These are phyloP conservation scores for Pichia sp. DNA, from an alignment of 1,139 yeast genomes.

Conservation along the genomic window DNA sequence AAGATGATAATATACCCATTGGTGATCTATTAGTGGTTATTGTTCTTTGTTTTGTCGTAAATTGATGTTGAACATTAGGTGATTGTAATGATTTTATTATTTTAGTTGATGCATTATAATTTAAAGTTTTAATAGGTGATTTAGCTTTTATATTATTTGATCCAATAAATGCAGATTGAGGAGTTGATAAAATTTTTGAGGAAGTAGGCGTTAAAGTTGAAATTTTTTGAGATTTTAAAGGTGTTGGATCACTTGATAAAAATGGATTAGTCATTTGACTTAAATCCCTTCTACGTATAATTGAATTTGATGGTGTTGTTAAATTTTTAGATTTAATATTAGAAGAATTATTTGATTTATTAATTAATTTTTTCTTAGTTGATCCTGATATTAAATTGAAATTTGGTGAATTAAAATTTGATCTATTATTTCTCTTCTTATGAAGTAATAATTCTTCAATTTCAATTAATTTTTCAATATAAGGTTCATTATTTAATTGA, in stretches of 20 bases:
- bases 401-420: slow-evolving; percentile 10
- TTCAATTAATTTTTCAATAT: slow-evolving; percentile 28
- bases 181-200: not conserved
- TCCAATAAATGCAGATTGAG: slow-evolving; percentile 13
- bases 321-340: slow-evolving; percentile 1
- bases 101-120: slow-evolving; percentile 10
- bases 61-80: too few relatives aligned
- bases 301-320: slow-evolving; percentile 10
- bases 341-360: not conserved
- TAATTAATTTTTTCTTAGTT: not conserved
- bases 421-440: slow-evolving; percentile 9
- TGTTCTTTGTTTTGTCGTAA: not conserved
- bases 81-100: not conserved
- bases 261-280: slow-evolving; percentile 17
- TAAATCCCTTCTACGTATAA: slow-evolving; percentile 13
- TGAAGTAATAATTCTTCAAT: slow-evolving; percentile 14
- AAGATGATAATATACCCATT: slow-evolving; percentile 2
- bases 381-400: too few relatives aligned
- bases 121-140: slow-evolving; percentile 21
- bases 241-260: slow-evolving; percentile 18
- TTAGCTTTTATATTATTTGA: slow-evolving; percentile 27
- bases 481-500: slow-evolving; percentile 40
- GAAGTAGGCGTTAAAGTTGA: not conserved
- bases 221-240: slow-evolving; percentile 14
- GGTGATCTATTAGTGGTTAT: slow-evolving; percentile 3